Percentiles rank a stretch among this genome's conserved stretches.
Conservation (phyloP, 129 eudicot species). For the Calendula officinalis region DNA sequence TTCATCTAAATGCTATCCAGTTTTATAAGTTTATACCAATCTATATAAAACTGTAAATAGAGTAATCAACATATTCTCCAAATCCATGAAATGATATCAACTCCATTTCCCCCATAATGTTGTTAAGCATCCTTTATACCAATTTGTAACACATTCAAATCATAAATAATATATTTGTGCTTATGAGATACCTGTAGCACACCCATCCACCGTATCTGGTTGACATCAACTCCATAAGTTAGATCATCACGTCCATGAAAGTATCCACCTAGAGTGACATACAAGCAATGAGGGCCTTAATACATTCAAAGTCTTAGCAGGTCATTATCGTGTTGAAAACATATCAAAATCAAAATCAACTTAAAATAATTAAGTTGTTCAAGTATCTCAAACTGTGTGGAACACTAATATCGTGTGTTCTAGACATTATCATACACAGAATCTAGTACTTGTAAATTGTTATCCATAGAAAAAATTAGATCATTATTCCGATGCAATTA, state of each 20-base stretch:
- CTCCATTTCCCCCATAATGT: background rate
- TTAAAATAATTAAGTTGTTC: background rate
- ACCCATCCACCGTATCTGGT: conserved; percentile 78
- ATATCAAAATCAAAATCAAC: background rate
- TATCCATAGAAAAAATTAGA: background rate
- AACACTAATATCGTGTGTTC: background rate
- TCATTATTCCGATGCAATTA: background rate
- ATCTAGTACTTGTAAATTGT: background rate
- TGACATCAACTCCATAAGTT: conserved; percentile 78
- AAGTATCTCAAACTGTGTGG: conserved; percentile 5
- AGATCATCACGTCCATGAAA: conserved; percentile 73
- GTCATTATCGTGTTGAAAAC: conserved; percentile 3
- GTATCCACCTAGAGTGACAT: conserved; percentile 63
- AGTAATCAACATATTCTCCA: background rate
- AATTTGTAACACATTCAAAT: conserved; percentile 10
- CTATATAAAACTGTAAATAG: background rate
- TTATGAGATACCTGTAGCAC: conserved; percentile 73
- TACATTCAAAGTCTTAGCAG: conserved; percentile 1
- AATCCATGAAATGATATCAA: conserved; percentile 12
- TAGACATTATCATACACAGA: background rate
- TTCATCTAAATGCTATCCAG: conserved; percentile 1
- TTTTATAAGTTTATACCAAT: conserved; percentile 4
- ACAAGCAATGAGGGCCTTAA: conserved; percentile 3
- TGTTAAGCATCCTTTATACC: conserved; percentile 8
- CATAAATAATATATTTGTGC: background rate